phyloP scores from a whole-genome alignment of 2,329 filamentous ascomycete species.

The Pseudogymnoascus sp. region DNA sequence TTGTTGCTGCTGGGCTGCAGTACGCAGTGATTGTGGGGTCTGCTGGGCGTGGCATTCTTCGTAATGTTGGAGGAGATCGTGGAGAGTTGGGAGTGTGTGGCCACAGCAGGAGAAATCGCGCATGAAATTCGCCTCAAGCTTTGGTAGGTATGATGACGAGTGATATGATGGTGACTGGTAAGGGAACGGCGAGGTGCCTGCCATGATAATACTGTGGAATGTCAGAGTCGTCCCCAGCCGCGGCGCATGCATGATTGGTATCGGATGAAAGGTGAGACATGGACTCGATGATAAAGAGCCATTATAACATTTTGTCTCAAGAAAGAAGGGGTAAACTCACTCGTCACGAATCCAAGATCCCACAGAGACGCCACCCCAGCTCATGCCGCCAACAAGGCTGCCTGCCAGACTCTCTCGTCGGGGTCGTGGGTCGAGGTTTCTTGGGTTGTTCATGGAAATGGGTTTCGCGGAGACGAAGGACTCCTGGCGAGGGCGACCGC shows the following conservation, averaged over 20 bases:
- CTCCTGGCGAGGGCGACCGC: conserved; percentile 49
- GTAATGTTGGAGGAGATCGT: conserved; percentile 93
- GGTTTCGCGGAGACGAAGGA: conserved; percentile 59
- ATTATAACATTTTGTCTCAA: conserved; percentile 2
- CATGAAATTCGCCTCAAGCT: conserved; percentile 96
- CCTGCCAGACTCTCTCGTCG: conserved; percentile 55
- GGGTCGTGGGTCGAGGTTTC: conserved; percentile 47
- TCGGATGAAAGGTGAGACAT: conserved; percentile 9
- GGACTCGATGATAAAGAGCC: neutral
- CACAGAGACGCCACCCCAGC: conserved; percentile 93
- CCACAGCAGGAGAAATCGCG: conserved; percentile 94
- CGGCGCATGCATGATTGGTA: neutral
- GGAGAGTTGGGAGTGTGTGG: conserved; percentile 77
- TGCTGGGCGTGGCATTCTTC: conserved; percentile 85
- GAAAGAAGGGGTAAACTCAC: conserved; percentile 50
- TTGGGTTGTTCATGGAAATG: conserved; percentile 55
- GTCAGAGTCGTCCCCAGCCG: conserved; percentile 13
- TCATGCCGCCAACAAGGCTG: conserved; percentile 73
- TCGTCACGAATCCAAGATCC: conserved; percentile 97
- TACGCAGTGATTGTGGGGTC: conserved; percentile 40
- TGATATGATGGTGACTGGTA: conserved; percentile 92
- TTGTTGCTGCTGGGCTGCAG: conserved; percentile 31
- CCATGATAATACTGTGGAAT: conserved; percentile 73
- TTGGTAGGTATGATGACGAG: conserved; percentile 91
- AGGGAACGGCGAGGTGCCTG: conserved; percentile 86